Base-by-base conservation (phyloP, 768 basidiomycete genomes). In the Leccinellum luteum region DNA sequence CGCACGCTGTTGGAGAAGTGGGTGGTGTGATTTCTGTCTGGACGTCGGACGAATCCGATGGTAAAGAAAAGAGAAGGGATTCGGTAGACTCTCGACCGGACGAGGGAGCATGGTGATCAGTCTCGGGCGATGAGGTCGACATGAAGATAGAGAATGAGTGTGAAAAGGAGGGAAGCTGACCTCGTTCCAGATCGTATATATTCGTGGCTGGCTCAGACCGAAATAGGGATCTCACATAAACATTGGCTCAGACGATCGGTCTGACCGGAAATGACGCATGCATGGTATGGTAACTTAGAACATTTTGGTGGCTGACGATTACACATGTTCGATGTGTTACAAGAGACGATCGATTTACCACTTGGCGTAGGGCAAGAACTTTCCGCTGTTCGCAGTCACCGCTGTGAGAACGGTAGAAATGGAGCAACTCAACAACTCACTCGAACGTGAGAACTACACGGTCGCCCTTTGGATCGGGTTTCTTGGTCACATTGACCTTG, bases 361-460 rank as follows among this genome's bases (percentile, higher is more conserved):
- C 65, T 78, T 84, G 19, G 83, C 77, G 66, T 90, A 90, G 6
- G 87, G 83, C 62, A 90, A 75, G 75, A 89, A 90, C 68, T 90
- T 90, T 59, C 89, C 89, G 70, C 89, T 90, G 65, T 56, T 23
- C 7, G 54, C 35, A 10, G 51, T 34, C 25, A 58, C 28, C 3
- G 34, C 7, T n/a, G 23, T 63, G 25, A 64, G 54, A 49, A 59
- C 6, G 47, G 34, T 3, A 7, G n/a, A 3, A 19, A 48, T 19
- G 21, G 15, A 31, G 27, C 21, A 13, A 25, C 3, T 41, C 4
- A 8, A 48, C 21, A 27, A 77, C 89, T 62, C 64, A 92, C 90
- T 92, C 89, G 60, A 91, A 90, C 2, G 86, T 91, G 58, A 92
- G 75, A 17, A 90, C 64, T 9, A 91, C 86, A 45, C 90, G 87